A percentile compares a stretch with the other conserved stretches of the same genome.
These are phyloP conservation scores for Talaromyces sp. DNA, from an alignment of 2,329 filamentous ascomycete genomes.

Conservation along the genomic window DNA sequence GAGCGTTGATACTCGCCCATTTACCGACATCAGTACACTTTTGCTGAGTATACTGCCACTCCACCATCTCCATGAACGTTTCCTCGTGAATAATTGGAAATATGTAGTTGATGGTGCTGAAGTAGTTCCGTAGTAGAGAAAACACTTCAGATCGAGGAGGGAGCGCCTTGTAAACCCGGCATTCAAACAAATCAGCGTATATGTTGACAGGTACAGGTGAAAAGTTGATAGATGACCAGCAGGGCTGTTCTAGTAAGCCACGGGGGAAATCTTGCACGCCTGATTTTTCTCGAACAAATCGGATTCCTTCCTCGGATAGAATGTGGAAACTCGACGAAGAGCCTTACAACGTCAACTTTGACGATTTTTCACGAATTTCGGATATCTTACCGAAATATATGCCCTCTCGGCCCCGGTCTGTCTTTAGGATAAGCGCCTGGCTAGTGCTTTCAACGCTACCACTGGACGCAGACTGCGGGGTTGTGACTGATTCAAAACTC, in stretches of 20 bases:
- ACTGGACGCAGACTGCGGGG: conserved; percentile 6
- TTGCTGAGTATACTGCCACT: conserved; percentile 85
- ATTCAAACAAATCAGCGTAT: conserved; percentile 83
- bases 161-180: conserved; percentile 73
- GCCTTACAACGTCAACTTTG: conserved; percentile 50
- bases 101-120: conserved; percentile 96
- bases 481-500: neutral
- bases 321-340: conserved; percentile 94
- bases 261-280: conserved; percentile 86
- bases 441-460: neutral
- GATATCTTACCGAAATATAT: conserved; percentile 71
- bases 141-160: conserved; percentile 82
- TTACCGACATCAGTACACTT: conserved; percentile 91
- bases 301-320: conserved; percentile 90
- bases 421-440: neutral
- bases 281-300: conserved; percentile 95
- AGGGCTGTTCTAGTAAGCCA: conserved; percentile 77
- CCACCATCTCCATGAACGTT: conserved; percentile 93
- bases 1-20: conserved; percentile 94
- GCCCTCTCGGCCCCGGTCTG: conserved; percentile 80
- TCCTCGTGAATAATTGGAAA: conserved; percentile 93
- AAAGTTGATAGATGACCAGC: conserved; percentile 71
- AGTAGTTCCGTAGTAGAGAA: conserved; percentile 83
- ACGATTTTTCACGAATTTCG: neutral
- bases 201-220: conserved; percentile 95